Conservation (phyloP, 768 basidiomycete species). For the Xerocomus spinulosus region DNA sequence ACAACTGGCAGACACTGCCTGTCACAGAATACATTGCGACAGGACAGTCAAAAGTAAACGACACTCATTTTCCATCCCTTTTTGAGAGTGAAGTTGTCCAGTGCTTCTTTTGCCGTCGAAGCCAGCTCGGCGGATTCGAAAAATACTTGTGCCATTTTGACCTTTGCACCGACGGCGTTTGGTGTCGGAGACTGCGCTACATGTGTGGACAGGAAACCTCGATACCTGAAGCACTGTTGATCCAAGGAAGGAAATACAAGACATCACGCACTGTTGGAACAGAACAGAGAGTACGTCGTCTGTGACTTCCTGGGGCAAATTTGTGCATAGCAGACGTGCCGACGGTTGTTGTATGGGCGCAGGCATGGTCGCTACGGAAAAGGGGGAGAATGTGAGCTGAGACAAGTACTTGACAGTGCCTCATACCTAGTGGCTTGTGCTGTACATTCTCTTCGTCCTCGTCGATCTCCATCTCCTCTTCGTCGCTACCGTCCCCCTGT, state of each 20-base stretch:
- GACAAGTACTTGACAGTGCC: slow-evolving; percentile 9
- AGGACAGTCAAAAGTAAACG: slow-evolving; percentile 46
- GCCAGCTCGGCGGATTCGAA: slow-evolving; percentile 78
- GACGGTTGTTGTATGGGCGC: slow-evolving; percentile 51
- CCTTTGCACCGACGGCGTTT: slow-evolving; percentile 56
- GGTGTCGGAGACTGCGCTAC: slow-evolving; percentile 67
- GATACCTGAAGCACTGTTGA: slow-evolving; percentile 51
- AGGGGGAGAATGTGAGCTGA: slow-evolving; percentile 16
- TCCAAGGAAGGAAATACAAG: neutral
- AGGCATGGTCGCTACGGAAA: slow-evolving; percentile 38
- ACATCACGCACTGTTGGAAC: slow-evolving; percentile 78
- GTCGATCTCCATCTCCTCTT: slow-evolving; percentile 92
- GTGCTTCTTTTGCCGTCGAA: slow-evolving; percentile 69
- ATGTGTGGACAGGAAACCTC: slow-evolving; percentile 71
- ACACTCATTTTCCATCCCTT: slow-evolving; percentile 84
- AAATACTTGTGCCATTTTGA: slow-evolving; percentile 76
- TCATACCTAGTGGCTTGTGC: slow-evolving; percentile 46
- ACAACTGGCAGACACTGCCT: slow-evolving; percentile 14
- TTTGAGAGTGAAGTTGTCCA: slow-evolving; percentile 85
- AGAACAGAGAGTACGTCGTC: slow-evolving; percentile 81
- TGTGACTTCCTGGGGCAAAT: slow-evolving; percentile 87
- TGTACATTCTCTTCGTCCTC: slow-evolving; percentile 70
- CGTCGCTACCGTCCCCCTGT: slow-evolving; percentile 61
- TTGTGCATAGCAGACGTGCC: slow-evolving; percentile 68
- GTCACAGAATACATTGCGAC: slow-evolving; percentile 12